Base-by-base conservation (phyloP, 805 yeast genomes). In the Saccharomycodes ludwigii region DNA sequence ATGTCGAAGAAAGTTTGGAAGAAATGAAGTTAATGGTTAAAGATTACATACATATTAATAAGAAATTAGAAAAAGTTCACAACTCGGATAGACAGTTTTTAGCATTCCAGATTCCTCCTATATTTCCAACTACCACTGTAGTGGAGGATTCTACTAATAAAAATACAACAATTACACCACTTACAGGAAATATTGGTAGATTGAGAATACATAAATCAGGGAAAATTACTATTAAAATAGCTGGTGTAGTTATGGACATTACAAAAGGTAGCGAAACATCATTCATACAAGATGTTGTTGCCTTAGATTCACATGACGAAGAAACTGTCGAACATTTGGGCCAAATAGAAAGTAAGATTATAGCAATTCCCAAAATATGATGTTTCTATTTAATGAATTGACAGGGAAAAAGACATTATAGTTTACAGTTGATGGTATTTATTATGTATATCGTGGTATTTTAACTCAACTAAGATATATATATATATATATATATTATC, bases 201-300 rank as follows among this genome's bases (percentile, higher is more conserved):
- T 47, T 88, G 21, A 70, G 88, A 34, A 63, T 76, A 28, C 95
- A 86, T 52, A 71, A 76, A 46, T 82, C 95, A 1, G 97, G 97
- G 3, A 81, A 71, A 48, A 52, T 84, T 14, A 66, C 93, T 3
- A 67, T 86, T 52, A 68, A 72, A 37, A 58, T 88, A 23, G 95
- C 94, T 10, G 69, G 73, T 31, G 68, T 72, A 6, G 63, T 69
- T 3, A 67, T 76, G 65, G 83, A 78, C 35, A 73, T 85, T 15
- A 61, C 74, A 4, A 66, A 70, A 44, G 95, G 95, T 11, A 73
- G 82, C 3, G 66, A 74, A 9, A 53, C 80, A 5, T 63, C 69
- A 4, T 76, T 84, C 39, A 56, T 79, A 18, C 95, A 88, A 51
- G 88, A 83, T 36, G 61, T 82, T 7, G 71, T 78, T 2, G 56